phyloP scores from a whole-genome alignment of 257 asterid species.

The Fraxinus cuspidata region DNA sequence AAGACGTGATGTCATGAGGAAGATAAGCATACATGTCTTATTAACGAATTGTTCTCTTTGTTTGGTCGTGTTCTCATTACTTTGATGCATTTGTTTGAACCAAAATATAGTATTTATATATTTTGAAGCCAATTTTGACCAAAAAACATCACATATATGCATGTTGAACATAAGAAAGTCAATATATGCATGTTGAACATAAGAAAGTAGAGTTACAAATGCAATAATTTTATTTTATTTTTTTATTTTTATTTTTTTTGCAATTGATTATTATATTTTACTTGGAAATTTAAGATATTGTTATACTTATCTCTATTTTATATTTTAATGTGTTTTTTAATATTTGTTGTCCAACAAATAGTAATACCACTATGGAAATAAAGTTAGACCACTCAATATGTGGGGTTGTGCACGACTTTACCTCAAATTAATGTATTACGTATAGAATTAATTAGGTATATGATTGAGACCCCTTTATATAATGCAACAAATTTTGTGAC shows the following conservation, averaged over 20 bases:
- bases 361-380: neutral
- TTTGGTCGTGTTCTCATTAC: neutral
- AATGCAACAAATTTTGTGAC: neutral
- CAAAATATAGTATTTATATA: too few relatives aligned
- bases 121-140: neutral
- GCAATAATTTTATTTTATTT: neutral
- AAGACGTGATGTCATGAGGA: constrained; percentile 15
- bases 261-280: neutral
- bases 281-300: too few relatives aligned
- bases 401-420: neutral
- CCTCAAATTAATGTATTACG: neutral
- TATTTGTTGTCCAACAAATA: neutral
- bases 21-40: constrained; percentile 1
- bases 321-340: neutral
- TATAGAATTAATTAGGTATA: neutral
- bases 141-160: neutral
- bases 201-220: neutral
- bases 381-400: neutral
- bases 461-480: neutral
- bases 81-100: neutral
- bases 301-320: neutral
- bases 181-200: neutral
- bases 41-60: constrained; percentile 17
- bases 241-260: neutral
- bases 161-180: neutral